A percentile compares a stretch with the other conserved stretches of the same genome.
These are phyloP conservation scores for Neopestalotiopsis sp. DNA, from an alignment of 2,329 filamentous ascomycete species.

Conservation along the genomic window DNA sequence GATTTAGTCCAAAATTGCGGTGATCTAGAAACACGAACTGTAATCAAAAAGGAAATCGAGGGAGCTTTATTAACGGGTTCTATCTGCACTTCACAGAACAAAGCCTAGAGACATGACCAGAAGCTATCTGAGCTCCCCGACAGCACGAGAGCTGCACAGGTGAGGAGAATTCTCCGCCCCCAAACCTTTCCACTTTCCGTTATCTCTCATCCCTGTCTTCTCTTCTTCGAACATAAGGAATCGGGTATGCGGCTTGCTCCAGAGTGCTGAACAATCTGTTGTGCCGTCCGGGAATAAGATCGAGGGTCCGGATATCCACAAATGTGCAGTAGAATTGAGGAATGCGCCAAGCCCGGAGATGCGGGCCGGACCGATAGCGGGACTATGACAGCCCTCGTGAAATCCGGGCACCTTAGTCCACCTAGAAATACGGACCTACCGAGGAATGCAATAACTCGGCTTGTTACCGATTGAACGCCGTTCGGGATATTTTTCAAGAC, in stretches of 20 bases:
- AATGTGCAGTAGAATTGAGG: background rate
- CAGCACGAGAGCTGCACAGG: background rate
- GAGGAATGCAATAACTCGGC: background rate
- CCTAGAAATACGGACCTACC: background rate
- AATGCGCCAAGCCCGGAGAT: background rate
- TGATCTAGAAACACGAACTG: background rate
- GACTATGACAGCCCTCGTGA: background rate
- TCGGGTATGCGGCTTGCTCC: background rate
- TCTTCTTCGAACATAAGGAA: background rate
- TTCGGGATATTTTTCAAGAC: no score
- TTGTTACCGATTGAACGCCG: background rate
- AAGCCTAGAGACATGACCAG: background rate
- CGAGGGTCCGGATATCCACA: background rate
- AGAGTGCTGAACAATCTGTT: background rate
- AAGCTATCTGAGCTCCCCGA: background rate
- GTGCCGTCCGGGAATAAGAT: background rate
- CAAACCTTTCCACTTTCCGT: background rate
- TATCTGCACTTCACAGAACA: background rate
- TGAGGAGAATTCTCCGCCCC: background rate
- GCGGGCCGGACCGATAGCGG: background rate
- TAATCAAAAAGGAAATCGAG: background rate
- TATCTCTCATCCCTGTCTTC: background rate
- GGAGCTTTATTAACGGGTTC: background rate
- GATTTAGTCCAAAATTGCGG: background rate
- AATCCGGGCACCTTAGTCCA: background rate